Base-by-base conservation (phyloP, 345 rosid species). In the Camelina sativa region DNA sequence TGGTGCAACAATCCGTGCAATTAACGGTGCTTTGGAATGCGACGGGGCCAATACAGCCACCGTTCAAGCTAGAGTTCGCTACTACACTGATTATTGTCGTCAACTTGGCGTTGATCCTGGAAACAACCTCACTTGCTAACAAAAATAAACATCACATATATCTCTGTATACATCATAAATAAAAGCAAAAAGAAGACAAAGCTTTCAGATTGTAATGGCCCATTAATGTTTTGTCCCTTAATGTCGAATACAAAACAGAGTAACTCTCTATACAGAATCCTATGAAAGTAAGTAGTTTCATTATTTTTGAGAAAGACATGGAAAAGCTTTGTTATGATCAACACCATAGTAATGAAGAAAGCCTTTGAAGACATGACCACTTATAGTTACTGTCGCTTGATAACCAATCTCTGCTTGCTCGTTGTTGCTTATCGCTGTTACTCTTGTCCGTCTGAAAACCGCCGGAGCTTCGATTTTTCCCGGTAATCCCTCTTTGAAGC, bases 361-460 rank as follows among this genome's bases (percentile, higher is more conserved):
- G 67, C 98, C 98, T 78, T 88, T 89, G 50, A 93, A 93, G 44
- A 93, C 89, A 76, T 85, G 98, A 8, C 98, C 96, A 15, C 89
- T 86, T 46, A 93, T 91, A 53, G 85, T 91, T 20, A 91, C 98
- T 12, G 83, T 89, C 6, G 96, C 97, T 77, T 93, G 97, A 66
- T 93, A 93, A 5, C 89, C 94, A 54, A 84, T 81, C 84, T 93
- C 94, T 73, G 89, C 86, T 61, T 76, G 63, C 51, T 89, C 90
- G 2, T 87, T 91, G 28, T 82, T 75, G 81, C 84, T 38, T 53
- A 82, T 74, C 48, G 94, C 90, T 1, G 97, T 91, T 67, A 93
- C 94, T 71, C 89, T 83, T 46, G 86, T 90, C 73, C 97, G 82
- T 80, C 71, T 91, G 77, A 93, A 93, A 4, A 86, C 89, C 23